These are phyloP conservation scores for Candida arabinofermentans DNA, from an alignment of 805 yeast genomes.

Conservation along the genomic window DNA sequence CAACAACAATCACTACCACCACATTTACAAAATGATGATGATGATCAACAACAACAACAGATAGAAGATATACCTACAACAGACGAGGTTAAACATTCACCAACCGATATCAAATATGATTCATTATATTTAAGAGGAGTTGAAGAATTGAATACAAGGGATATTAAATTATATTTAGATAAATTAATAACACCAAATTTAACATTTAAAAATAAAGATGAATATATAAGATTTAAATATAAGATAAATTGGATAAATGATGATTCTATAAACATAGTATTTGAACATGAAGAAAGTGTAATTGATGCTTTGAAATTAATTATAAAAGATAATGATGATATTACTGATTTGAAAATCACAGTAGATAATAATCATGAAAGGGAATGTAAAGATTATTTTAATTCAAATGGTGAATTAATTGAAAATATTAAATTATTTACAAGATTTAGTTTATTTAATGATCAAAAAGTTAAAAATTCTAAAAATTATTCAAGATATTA, in stretches of 20 bases:
- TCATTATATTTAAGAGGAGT: constrained; percentile 56
- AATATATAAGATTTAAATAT: constrained; percentile 31
- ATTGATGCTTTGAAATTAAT: constrained; percentile 18
- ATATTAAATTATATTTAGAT: constrained; percentile 54
- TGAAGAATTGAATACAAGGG: constrained; percentile 57
- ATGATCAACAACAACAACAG: too few relatives aligned
- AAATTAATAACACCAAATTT: constrained; percentile 35
- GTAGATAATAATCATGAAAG: constrained; percentile 40
- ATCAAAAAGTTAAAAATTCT: constrained; percentile 55
- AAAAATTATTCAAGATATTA: constrained; percentile 59
- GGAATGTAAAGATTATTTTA: constrained; percentile 22
- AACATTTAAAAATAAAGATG: constrained; percentile 25
- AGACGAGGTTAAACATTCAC: constrained; percentile 10
- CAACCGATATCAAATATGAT: constrained; percentile 37
- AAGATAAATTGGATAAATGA: constrained; percentile 67
- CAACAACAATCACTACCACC: constrained; percentile 18
- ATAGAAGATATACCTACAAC: constrained; percentile 1
- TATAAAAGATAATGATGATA: constrained; percentile 9
- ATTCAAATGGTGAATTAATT: constrained; percentile 13
- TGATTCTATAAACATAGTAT: constrained; percentile 50
- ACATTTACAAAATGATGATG: constrained; percentile 15
- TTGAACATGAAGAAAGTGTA: constrained; percentile 32
- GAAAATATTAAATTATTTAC: constrained; percentile 33
- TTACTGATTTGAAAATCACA: constrained; percentile 16
- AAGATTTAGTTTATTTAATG: constrained; percentile 50